Percentiles rank a stretch among this genome's conserved stretches.
phyloP scores from a whole-genome alignment of 768 basidiomycete genomes.

The Collybia mongolica region DNA sequence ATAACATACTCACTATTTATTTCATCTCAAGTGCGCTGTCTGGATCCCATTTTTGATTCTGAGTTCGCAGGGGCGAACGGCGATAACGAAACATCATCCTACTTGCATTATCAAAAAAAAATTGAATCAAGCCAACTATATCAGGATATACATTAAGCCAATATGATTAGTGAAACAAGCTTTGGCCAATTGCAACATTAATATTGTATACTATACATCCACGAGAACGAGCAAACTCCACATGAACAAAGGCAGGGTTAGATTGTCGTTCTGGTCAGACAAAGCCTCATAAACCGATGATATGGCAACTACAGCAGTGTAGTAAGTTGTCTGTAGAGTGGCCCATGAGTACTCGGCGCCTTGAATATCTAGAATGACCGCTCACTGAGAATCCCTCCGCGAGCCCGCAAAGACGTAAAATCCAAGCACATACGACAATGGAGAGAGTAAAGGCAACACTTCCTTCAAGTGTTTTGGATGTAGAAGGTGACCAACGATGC shows the following conservation, averaged over 20 bases:
- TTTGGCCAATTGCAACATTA: not conserved
- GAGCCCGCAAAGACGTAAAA: slow-evolving; percentile 68
- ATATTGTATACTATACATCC: slow-evolving; percentile 20
- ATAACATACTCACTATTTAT: no score
- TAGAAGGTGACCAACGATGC: slow-evolving; percentile 80
- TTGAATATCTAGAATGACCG: slow-evolving; percentile 22
- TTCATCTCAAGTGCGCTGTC: no score
- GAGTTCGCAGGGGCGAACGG: no score
- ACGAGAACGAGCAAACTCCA: slow-evolving; percentile 84
- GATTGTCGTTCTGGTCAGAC: slow-evolving; percentile 96
- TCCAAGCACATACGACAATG: slow-evolving; percentile 65
- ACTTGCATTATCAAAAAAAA: no score
- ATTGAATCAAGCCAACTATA: no score
- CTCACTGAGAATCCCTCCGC: slow-evolving; percentile 75
- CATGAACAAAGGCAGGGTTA: slow-evolving; percentile 93
- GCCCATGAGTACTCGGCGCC: not conserved
- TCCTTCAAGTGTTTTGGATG: slow-evolving; percentile 90
- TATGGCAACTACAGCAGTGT: slow-evolving; percentile 58
- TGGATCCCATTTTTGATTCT: no score
- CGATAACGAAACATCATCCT: no score
- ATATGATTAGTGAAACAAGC: not conserved
- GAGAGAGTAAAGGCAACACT: slow-evolving; percentile 78
- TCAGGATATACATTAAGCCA: no score
- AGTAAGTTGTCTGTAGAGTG: slow-evolving; percentile 57
- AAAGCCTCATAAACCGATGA: slow-evolving; percentile 84